A percentile compares a stretch with the other conserved stretches of the same genome.
Evolutionary conservation across 768 basidiomycete species (phyloP).

Genomic region (Kwoniella bestiolae): DNA sequence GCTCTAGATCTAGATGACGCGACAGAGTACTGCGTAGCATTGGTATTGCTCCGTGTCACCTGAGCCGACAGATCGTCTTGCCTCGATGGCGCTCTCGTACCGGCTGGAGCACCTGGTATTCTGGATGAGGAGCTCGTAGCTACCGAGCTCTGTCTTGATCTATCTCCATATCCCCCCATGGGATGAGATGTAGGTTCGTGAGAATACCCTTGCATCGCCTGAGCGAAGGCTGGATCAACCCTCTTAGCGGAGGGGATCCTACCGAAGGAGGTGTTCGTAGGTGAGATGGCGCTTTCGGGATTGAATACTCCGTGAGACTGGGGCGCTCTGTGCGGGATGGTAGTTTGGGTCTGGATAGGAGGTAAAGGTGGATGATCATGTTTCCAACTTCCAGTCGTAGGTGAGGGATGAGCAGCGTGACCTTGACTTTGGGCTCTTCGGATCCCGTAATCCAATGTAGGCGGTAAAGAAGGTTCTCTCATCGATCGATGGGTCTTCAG

Average conservation of each 20-base stretch:
- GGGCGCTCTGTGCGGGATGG: slow-evolving; percentile 7
- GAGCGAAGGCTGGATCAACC: slow-evolving; percentile 12
- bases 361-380: slow-evolving; percentile 6
- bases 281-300: slow-evolving; percentile 14
- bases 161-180: slow-evolving; percentile 2
- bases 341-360: slow-evolving; percentile 13
- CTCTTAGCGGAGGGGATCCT: slow-evolving; percentile 13
- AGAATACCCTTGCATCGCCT: slow-evolving; percentile 9
- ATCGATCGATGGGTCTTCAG: slow-evolving; percentile 16
- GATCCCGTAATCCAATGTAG: slow-evolving; percentile 1
- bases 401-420: slow-evolving; percentile 8
- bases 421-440: slow-evolving; percentile 21
- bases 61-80: slow-evolving; percentile 18
- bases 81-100: slow-evolving; percentile 17
- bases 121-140: slow-evolving; percentile 17
- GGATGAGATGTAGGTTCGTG: neutral
- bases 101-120: slow-evolving; percentile 6
- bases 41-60: slow-evolving; percentile 34
- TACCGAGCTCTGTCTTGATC: slow-evolving; percentile 19
- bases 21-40: slow-evolving; percentile 21
- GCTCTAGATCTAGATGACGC: slow-evolving; percentile 17
- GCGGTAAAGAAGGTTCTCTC: slow-evolving; percentile 1
- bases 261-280: slow-evolving; percentile 21
- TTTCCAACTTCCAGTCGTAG: neutral
- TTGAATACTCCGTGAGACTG: neutral